Evolutionary conservation across 306 rosid genomes (phyloP).

Genomic region (Comarum palustre): DNA sequence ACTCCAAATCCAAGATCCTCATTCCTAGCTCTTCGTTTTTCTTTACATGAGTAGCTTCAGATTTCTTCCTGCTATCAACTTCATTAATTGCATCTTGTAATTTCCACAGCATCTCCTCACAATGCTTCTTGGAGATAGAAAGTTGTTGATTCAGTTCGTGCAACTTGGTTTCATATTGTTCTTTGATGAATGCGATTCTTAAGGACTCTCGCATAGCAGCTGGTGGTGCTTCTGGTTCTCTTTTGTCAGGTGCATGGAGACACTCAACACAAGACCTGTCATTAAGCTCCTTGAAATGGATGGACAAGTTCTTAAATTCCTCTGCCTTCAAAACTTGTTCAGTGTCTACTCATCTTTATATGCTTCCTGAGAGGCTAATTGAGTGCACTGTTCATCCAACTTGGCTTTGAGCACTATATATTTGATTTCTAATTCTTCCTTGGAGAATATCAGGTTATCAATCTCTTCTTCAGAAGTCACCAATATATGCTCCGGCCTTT

Average conservation of each 20-base stretch:
- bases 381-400: slow-evolving; percentile 57
- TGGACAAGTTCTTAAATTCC: slow-evolving; percentile 87
- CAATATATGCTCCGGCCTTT: slow-evolving; percentile 56
- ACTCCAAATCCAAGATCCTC: slow-evolving; percentile 85
- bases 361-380: slow-evolving; percentile 50
- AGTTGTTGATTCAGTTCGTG: slow-evolving; percentile 85
- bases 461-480: slow-evolving; percentile 50
- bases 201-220: slow-evolving; percentile 77
- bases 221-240: slow-evolving; percentile 70
- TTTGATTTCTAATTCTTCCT: slow-evolving; percentile 75
- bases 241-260: slow-evolving; percentile 56
- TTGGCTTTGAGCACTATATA: slow-evolving; percentile 58
- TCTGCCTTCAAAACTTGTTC: slow-evolving; percentile 85
- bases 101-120: slow-evolving; percentile 90
- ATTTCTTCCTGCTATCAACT: slow-evolving; percentile 64
- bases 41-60: slow-evolving; percentile 70
- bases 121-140: slow-evolving; percentile 73
- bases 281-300: slow-evolving; percentile 89
- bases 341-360: slow-evolving; percentile 45
- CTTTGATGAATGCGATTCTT: slow-evolving; percentile 95
- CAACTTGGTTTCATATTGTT: slow-evolving; percentile 88
- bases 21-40: slow-evolving; percentile 72
- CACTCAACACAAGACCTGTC: slow-evolving; percentile 84
- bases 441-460: slow-evolving; percentile 57
- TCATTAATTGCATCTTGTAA: slow-evolving; percentile 84